These are phyloP conservation scores for Psophocarpus tetragonolobus DNA, from an alignment of 306 rosid species.

Conservation along the genomic window DNA sequence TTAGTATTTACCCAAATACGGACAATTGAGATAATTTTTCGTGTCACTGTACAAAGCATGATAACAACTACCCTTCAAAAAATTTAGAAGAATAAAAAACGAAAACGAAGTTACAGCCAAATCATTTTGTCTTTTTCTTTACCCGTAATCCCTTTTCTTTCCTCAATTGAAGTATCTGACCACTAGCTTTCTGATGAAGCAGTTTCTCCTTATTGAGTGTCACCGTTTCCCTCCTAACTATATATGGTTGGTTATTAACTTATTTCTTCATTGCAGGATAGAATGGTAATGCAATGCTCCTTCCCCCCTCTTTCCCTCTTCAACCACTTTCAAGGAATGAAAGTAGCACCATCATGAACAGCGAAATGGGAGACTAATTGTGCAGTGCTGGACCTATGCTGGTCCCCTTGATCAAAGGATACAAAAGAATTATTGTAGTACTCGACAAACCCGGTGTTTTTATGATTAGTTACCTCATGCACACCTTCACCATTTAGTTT, in stretches of 20 bases:
- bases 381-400: constrained; percentile 49
- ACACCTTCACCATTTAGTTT: constrained; percentile 40
- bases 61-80: constrained; percentile 37
- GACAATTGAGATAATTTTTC: constrained; percentile 17
- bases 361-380: constrained; percentile 51
- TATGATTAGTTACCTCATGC: constrained; percentile 37
- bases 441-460: constrained; percentile 45
- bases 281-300: constrained; percentile 12
- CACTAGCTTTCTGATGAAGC: constrained; percentile 36
- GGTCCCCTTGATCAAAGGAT: constrained; percentile 60
- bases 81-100: not conserved
- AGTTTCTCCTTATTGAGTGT: constrained; percentile 41
- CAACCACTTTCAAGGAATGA: constrained; percentile 41
- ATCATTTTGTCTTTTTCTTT: not conserved
- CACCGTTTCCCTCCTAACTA: constrained; percentile 25
- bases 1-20: constrained; percentile 37
- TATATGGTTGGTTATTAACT: constrained; percentile 36
- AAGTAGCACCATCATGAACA: constrained; percentile 55
- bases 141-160: not conserved
- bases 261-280: constrained; percentile 39
- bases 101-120: constrained; percentile 31
- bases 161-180: constrained; percentile 27
- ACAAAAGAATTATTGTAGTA: constrained; percentile 53
- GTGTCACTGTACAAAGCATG: constrained; percentile 48
- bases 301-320: not conserved